These are phyloP conservation scores for Sporothrix humicola DNA, from an alignment of 2,329 filamentous ascomycete species.

Conservation along the genomic window DNA sequence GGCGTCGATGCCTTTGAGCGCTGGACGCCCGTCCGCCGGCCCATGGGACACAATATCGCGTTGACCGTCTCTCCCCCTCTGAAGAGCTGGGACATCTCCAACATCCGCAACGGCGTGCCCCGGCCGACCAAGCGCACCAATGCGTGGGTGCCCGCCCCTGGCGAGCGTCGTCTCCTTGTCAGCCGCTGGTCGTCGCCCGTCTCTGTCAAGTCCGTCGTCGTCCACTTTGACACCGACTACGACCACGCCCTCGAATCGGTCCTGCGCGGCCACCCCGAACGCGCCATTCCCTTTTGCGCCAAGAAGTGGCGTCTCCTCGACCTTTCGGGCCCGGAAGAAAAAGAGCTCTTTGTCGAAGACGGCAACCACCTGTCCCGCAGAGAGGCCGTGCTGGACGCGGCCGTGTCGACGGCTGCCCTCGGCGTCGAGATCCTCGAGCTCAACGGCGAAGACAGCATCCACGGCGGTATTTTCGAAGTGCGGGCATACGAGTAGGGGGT, in stretches of 20 bases:
- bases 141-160: slow-evolving; percentile 38
- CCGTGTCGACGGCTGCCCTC: slow-evolving; percentile 29
- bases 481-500: slow-evolving; percentile 38
- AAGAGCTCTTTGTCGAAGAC: slow-evolving; percentile 38
- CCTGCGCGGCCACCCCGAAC: slow-evolving; percentile 40
- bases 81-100: slow-evolving; percentile 35
- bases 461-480: slow-evolving; percentile 41
- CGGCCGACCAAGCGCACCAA: slow-evolving; percentile 41
- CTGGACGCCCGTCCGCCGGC: slow-evolving; percentile 41
- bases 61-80: slow-evolving; percentile 37
- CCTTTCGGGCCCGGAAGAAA: slow-evolving; percentile 35
- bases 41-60: slow-evolving; percentile 41
- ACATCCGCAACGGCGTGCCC: slow-evolving; percentile 39
- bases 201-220: slow-evolving; percentile 36
- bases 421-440: slow-evolving; percentile 40
- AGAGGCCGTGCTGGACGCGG: slow-evolving; percentile 35
- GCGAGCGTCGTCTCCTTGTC: slow-evolving; percentile 31
- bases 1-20: slow-evolving; percentile 41
- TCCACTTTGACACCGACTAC: slow-evolving; percentile 41
- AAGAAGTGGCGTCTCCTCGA: slow-evolving; percentile 40
- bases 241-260: slow-evolving; percentile 41
- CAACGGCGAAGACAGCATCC: slow-evolving; percentile 38
- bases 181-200: slow-evolving; percentile 36
- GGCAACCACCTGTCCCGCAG: slow-evolving; percentile 39
- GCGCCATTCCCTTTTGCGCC: slow-evolving; percentile 40